Base-by-base conservation (phyloP, 371 early-diverging fungal genomes). In the Mucor racemosus region DNA sequence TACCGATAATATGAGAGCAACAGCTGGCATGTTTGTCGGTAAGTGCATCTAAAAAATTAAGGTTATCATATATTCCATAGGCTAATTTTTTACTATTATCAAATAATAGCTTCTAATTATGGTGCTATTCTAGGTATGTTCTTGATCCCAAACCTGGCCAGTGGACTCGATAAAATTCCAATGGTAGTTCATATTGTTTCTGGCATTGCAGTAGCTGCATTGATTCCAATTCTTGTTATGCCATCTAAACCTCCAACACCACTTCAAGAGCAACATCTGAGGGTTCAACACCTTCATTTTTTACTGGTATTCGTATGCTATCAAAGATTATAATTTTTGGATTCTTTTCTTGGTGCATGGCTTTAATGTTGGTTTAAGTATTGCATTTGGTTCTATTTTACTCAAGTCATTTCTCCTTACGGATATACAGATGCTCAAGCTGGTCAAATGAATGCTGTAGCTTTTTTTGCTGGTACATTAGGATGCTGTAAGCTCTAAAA, bases 21-120 rank as follows among this genome's bases (percentile, higher is more conserved):
- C 86, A 21, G 89, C 89, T 15, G 89, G 87, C 62, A 84, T 86
- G 73, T 78, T 90, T 72, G 76, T 81, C 59, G 80, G 80, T 75
- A 73, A 60, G 72, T 60, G 6, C 26, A 26, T 26, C 1, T 26
- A 26, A 26, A 26, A 26, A 26, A 26, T 26, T 10, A 50, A 21
- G 21, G 50, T 26, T 9, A 7, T 26, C 50, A 5, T 44, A 17
- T 44, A 44, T n/a, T 42, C 17, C n/a, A 44, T 44, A 44, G 15
- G 33, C 15, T 11, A 54, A 34, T 33, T 55, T 33, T 34, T 60
- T n/a, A n/a, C n/a, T n/a, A n/a, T n/a, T n/a, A n/a, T n/a, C n/a
- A n/a, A n/a, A n/a, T n/a, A n/a, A n/a, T n/a, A 75, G 80, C 80
- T 5, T 79, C 77, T 6, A 79, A 79, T 46, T 79, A 79, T 66